Conservation (phyloP, 2,329 filamentous ascomycete genomes). For the Waltergamsia citrina region DNA sequence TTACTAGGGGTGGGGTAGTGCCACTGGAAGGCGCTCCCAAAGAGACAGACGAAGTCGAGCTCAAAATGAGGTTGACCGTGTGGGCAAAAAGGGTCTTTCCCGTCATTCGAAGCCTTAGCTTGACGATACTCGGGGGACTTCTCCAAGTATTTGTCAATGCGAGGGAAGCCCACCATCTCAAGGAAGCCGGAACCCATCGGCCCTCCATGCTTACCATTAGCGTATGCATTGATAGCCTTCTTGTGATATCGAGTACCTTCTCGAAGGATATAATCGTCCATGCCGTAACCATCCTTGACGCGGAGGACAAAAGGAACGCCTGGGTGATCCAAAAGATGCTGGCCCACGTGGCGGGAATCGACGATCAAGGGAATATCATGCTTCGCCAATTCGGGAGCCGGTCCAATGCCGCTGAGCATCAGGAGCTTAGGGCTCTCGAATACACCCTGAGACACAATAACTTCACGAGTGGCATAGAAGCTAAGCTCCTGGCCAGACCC, state of each 20-base stretch:
- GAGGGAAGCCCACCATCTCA: constrained; percentile 45
- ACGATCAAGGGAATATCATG: constrained; percentile 44
- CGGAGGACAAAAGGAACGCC: constrained; percentile 40
- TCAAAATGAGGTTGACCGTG: constrained; percentile 51
- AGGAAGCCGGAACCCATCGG: constrained; percentile 30
- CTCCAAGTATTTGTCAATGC: constrained; percentile 44
- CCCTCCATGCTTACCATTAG: constrained; percentile 22
- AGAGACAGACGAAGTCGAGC: constrained; percentile 53
- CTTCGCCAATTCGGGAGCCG: constrained; percentile 36
- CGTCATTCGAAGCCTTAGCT: constrained; percentile 29
- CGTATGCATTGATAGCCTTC: constrained; percentile 24
- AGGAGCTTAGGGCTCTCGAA: constrained; percentile 58
- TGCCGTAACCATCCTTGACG: constrained; percentile 27
- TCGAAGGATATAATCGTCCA: constrained; percentile 30
- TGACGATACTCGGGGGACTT: constrained; percentile 35
- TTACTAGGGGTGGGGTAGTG: constrained; percentile 27
- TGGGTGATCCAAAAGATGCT: constrained; percentile 54
- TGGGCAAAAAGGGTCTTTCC: constrained; percentile 43
- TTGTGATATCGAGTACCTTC: constrained; percentile 19
- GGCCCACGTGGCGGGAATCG: constrained; percentile 53
- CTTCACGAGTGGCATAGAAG: constrained; percentile 38
- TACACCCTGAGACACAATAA: constrained; percentile 39
- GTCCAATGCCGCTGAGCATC: constrained; percentile 55
- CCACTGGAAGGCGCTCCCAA: constrained; percentile 38
- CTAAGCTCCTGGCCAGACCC: constrained; percentile 24